Evolutionary conservation across 352 stramenopile species (phyloP).

Genomic region (Thalassiosira exigua): DNA sequence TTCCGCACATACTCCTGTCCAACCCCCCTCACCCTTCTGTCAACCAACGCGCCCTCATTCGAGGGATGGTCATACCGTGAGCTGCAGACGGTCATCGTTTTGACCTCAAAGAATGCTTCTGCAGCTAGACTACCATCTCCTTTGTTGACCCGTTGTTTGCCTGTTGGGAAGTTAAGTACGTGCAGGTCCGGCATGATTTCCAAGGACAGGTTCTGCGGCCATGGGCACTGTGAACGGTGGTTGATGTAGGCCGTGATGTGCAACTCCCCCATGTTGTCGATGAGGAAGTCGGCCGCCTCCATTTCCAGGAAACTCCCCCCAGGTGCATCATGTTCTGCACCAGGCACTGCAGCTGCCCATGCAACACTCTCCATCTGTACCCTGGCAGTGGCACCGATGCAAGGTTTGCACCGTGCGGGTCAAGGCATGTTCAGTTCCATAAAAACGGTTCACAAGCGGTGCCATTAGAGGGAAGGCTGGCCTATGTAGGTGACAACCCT

Average conservation of each 20-base stretch:
- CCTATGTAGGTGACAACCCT: slow-evolving; percentile 17
- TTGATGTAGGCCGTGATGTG: slow-evolving; percentile 3
- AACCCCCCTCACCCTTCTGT: slow-evolving; percentile 5
- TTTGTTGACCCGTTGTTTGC: slow-evolving; percentile 17
- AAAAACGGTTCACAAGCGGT: slow-evolving; percentile 19
- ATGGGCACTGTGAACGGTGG: background rate
- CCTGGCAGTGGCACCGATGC: slow-evolving; percentile 25
- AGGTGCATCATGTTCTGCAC: slow-evolving; percentile 23
- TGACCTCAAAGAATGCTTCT: slow-evolving; percentile 26
- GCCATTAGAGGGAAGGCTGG: slow-evolving; percentile 16
- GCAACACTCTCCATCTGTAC: background rate
- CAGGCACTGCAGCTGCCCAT: slow-evolving; percentile 15
- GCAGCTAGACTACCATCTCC: slow-evolving; percentile 1
- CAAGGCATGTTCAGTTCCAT: slow-evolving; percentile 19
- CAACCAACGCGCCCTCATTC: background rate
- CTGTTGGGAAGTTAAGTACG: slow-evolving; percentile 15
- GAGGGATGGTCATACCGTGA: slow-evolving; percentile 17
- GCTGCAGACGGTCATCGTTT: slow-evolving; percentile 14
- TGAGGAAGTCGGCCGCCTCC: slow-evolving; percentile 21
- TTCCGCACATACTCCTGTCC: slow-evolving; percentile 1
- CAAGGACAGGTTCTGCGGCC: background rate
- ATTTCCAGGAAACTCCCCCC: background rate
- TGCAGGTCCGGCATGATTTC: slow-evolving; percentile 30
- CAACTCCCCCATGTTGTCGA: slow-evolving; percentile 11
- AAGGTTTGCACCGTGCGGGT: slow-evolving; percentile 32